Evolutionary conservation across 1,139 yeast genomes (phyloP).

Genomic region (Debaryomyces coudertii): DNA sequence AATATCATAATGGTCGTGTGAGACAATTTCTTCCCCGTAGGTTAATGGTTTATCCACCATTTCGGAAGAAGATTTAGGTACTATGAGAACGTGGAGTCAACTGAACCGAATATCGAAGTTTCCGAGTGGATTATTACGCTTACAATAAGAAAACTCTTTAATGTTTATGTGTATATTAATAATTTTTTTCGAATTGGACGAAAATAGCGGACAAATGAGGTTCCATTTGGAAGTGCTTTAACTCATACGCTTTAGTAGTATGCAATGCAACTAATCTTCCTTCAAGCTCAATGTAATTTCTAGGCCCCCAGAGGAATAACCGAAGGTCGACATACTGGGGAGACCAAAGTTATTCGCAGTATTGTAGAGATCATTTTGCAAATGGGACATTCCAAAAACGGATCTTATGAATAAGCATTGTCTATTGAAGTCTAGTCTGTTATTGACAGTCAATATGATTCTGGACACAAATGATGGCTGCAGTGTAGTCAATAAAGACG

Average conservation of each 20-base stretch:
- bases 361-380: slow-evolving; percentile 4
- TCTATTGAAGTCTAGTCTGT: slow-evolving; percentile 9
- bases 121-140: not conserved
- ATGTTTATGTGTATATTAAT: not conserved
- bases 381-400: slow-evolving; percentile 1
- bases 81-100: too few relatives aligned
- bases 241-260: not conserved
- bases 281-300: not conserved
- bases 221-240: not conserved
- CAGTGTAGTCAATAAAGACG: not conserved
- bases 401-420: slow-evolving; percentile 1
- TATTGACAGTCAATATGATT: slow-evolving; percentile 4
- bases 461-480: not conserved
- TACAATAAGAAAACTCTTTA: not conserved
- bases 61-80: not conserved
- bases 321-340: slow-evolving; percentile 3
- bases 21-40: not conserved
- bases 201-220: not conserved
- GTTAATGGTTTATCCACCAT: slow-evolving; percentile 3
- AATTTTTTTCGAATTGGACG: not conserved
- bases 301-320: slow-evolving; percentile 13
- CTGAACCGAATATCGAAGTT: not conserved
- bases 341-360: slow-evolving; percentile 6
- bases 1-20: not conserved
- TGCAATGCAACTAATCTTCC: not conserved